Conservation (phyloP, 768 basidiomycete genomes). For the Macrolepiota dolichaula region DNA sequence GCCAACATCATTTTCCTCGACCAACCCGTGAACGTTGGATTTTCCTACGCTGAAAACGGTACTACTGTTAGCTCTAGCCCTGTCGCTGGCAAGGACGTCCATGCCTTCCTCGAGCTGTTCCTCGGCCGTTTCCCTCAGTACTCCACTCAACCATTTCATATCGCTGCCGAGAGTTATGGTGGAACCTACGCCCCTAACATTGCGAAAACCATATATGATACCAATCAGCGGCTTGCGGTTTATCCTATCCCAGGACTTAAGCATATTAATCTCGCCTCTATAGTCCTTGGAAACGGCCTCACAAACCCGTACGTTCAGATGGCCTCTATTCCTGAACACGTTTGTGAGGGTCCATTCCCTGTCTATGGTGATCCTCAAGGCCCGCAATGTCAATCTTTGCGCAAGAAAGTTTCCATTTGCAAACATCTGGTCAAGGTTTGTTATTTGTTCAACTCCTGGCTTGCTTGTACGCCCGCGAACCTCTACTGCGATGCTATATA, state of each 20-base stretch:
- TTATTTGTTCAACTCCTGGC: slow-evolving; percentile 54
- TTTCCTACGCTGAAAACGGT: slow-evolving; percentile 77
- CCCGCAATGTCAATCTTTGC: slow-evolving; percentile 60
- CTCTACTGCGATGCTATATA: slow-evolving; percentile 77
- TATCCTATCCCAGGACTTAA: slow-evolving; percentile 46
- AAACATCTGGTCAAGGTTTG: slow-evolving; percentile 70
- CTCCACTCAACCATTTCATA: slow-evolving; percentile 64
- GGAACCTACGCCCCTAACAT: slow-evolving; percentile 88
- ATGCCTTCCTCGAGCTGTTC: slow-evolving; percentile 82
- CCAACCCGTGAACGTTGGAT: slow-evolving; percentile 88
- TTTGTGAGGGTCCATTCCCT: slow-evolving; percentile 79
- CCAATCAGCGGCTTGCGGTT: slow-evolving; percentile 60
- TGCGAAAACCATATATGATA: slow-evolving; percentile 74
- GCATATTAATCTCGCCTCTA: slow-evolving; percentile 75
- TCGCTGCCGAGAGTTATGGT: slow-evolving; percentile 80
- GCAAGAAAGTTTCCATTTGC: slow-evolving; percentile 68
- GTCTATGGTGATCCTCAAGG: slow-evolving; percentile 71
- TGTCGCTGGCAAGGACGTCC: slow-evolving; percentile 86
- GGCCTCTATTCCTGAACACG: slow-evolving; percentile 76
- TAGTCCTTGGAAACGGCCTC: slow-evolving; percentile 86
- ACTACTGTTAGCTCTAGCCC: slow-evolving; percentile 77
- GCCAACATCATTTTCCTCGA: slow-evolving; percentile 79
- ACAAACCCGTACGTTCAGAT: slow-evolving; percentile 85
- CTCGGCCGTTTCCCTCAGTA: slow-evolving; percentile 74
- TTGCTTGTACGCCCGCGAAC: slow-evolving; percentile 70